These are phyloP conservation scores for Colletotrichum neosansevieriae DNA, from an alignment of 2,329 filamentous ascomycete species.

Conservation along the genomic window DNA sequence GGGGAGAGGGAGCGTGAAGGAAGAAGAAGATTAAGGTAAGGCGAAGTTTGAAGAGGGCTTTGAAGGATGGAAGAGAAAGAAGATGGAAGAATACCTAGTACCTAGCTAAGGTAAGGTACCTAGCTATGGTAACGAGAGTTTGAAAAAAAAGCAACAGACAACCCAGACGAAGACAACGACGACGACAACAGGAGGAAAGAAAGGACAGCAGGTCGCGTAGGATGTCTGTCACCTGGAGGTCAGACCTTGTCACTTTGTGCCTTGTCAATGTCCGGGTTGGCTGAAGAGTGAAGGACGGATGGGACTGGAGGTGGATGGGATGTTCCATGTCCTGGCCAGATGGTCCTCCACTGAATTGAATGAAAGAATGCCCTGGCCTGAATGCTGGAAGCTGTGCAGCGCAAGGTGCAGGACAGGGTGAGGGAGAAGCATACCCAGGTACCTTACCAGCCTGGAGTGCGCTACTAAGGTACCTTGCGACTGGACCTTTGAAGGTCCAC, in stretches of 20 bases:
- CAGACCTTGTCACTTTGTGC: no score
- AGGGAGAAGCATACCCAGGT: no score
- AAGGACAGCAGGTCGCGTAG: not conserved
- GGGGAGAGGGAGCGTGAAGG: not conserved
- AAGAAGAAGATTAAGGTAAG: not conserved
- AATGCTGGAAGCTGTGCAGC: constrained; percentile 25
- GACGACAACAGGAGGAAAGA: not conserved
- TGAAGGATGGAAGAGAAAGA: not conserved
- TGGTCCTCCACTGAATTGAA: constrained; percentile 22
- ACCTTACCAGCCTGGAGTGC: no score
- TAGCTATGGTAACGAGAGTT: no score
- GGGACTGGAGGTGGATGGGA: constrained; percentile 12
- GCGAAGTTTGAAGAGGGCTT: not conserved
- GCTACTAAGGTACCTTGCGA: no score
- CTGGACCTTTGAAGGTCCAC: no score
- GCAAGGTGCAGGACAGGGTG: not conserved
- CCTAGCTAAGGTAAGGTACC: no score
- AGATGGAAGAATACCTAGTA: not conserved
- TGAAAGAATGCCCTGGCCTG: constrained; percentile 20
- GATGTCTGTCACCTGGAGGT: no score
- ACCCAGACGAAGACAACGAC: not conserved
- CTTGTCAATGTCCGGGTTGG: no score
- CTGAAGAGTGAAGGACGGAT: constrained; percentile 5
- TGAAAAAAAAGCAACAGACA: no score
- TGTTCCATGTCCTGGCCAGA: constrained; percentile 17